phyloP scores from a whole-genome alignment of 768 basidiomycete species.

The Suillus spraguei region DNA sequence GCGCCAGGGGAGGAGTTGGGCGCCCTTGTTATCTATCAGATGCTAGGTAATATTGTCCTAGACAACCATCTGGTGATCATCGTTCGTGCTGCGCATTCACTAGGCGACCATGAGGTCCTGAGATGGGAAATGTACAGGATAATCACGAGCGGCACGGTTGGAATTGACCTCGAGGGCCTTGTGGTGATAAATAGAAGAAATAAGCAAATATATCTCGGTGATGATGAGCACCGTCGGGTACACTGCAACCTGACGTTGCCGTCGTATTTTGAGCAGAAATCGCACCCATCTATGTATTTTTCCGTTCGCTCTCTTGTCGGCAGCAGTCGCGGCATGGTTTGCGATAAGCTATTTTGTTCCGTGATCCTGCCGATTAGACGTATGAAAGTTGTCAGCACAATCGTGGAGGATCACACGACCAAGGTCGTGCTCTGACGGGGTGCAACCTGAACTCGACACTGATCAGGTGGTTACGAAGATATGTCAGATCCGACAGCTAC shows the following conservation, averaged over 20 bases:
- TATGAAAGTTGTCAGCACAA: not conserved
- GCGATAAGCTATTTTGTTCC: not conserved
- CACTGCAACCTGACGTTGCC: not conserved
- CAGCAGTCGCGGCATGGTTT: not conserved
- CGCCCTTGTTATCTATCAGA: not conserved
- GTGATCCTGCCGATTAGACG: not conserved
- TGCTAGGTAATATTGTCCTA: not conserved
- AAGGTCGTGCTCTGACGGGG: not conserved
- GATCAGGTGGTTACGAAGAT: not conserved
- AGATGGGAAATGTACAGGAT: not conserved
- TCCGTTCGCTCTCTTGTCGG: not conserved
- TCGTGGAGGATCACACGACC: slow-evolving; percentile 3
- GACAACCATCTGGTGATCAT: not conserved
- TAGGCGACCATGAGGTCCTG: not conserved
- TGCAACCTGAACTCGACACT: not conserved
- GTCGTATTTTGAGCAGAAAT: not conserved
- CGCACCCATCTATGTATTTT: not conserved
- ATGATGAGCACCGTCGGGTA: not conserved
- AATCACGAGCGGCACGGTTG: not conserved
- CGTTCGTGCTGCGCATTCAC: not conserved
- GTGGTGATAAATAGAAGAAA: not conserved
- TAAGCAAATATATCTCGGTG: not conserved
- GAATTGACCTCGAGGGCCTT: not conserved
- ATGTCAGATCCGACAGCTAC: not conserved
- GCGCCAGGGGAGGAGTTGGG: not conserved